Conservation (phyloP, 768 basidiomycete species). For the Tulasnella sp. region DNA sequence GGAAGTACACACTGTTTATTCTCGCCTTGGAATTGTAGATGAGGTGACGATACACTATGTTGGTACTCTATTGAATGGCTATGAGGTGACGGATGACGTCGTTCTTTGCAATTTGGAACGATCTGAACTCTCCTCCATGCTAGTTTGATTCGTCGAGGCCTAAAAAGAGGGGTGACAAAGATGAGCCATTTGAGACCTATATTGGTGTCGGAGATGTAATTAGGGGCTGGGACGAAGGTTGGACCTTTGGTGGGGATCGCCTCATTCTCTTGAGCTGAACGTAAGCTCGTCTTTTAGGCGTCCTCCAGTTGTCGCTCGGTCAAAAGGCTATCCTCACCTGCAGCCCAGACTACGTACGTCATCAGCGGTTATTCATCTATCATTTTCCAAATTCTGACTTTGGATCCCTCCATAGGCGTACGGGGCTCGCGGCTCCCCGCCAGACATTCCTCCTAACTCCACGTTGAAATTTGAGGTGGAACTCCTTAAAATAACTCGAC, state of each 20-base stretch:
- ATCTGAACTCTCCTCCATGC: not conserved
- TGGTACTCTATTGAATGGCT: constrained; percentile 62
- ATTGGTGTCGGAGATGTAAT: constrained; percentile 85
- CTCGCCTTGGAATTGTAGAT: constrained; percentile 43
- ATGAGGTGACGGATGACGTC: constrained; percentile 41
- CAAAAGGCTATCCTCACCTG: constrained; percentile 66
- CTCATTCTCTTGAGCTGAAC: constrained; percentile 28
- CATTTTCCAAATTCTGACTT: not conserved
- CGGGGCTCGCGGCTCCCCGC: constrained; percentile 68
- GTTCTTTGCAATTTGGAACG: not conserved
- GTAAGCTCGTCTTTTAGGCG: constrained; percentile 47
- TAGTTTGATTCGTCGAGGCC: constrained; percentile 29
- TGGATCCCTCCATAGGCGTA: constrained; percentile 52
- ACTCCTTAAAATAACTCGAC: constrained; percentile 42
- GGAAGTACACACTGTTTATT: constrained; percentile 26
- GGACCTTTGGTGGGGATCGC: constrained; percentile 33
- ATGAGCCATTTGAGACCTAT: constrained; percentile 57
- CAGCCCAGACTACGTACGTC: constrained; percentile 72
- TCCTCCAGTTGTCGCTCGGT: constrained; percentile 70
- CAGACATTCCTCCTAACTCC: constrained; percentile 72
- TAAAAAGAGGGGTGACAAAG: too few relatives aligned
- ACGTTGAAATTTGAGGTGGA: constrained; percentile 81
- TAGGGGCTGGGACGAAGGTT: constrained; percentile 88
- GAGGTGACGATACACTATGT: constrained; percentile 73
- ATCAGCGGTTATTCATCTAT: not conserved